Evolutionary conservation across 371 early-diverging fungal genomes (phyloP).

Genomic region (Mycotypha africana): DNA sequence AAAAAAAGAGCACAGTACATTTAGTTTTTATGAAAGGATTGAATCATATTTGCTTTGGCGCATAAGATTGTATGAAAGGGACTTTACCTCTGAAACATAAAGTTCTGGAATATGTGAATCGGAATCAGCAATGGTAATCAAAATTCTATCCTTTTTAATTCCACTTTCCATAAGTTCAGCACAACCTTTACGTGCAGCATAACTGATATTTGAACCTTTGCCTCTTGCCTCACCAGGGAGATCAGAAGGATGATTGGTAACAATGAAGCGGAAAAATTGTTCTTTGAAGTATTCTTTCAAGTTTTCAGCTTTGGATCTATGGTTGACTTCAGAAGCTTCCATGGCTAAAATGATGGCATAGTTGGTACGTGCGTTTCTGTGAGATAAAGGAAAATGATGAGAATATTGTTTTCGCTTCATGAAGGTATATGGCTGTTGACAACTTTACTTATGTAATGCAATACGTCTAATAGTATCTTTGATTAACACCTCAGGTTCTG

Average conservation of each 20-base stretch:
- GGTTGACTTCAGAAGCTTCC: slow-evolving; percentile 62
- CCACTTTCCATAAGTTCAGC: slow-evolving; percentile 22
- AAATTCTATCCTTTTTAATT: slow-evolving; percentile 31
- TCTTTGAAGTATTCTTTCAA: slow-evolving; percentile 47
- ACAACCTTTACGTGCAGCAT: slow-evolving; percentile 51
- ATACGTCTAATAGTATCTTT: slow-evolving; percentile 33
- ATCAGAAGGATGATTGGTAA: slow-evolving; percentile 68
- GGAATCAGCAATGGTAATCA: slow-evolving; percentile 67
- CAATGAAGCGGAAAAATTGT: slow-evolving; percentile 37
- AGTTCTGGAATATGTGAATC: slow-evolving; percentile 62
- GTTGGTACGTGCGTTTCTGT: slow-evolving; percentile 31
- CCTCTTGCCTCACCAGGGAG: slow-evolving; percentile 70
- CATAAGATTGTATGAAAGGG: no score
- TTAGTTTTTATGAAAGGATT: no score
- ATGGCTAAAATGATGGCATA: slow-evolving; percentile 65
- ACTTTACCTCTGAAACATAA: slow-evolving; percentile 31
- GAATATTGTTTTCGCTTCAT: no score
- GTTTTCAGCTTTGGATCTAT: slow-evolving; percentile 47
- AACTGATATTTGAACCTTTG: slow-evolving; percentile 71
- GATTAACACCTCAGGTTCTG: slow-evolving; percentile 41
- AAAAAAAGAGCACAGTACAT: no score
- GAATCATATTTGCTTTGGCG: no score
- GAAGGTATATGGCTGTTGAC: no score
- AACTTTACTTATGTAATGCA: slow-evolving; percentile 30
- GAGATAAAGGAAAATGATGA: no score